phyloP scores from a whole-genome alignment of 176 grass and related monocot genomes.

The Oryza longistaminata region DNA sequence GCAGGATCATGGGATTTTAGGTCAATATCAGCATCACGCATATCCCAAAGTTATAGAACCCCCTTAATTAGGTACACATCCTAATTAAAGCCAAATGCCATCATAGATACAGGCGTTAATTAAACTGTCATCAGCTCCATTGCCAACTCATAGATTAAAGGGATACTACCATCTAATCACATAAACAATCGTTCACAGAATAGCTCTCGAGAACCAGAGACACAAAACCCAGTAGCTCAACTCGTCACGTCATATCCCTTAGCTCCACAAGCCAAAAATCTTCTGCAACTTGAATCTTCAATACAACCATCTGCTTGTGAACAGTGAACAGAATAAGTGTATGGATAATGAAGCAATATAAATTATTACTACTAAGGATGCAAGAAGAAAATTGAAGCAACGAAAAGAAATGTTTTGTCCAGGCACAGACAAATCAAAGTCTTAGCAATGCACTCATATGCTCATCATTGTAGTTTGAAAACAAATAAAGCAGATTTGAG shows the following conservation, averaged over 20 bases:
- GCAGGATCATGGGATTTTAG: not conserved
- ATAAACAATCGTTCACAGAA: not conserved
- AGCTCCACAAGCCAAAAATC: not conserved
- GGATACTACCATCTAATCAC: not conserved
- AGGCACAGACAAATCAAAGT: not conserved
- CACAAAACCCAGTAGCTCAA: not conserved
- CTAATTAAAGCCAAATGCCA: not conserved
- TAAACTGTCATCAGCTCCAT: not conserved
- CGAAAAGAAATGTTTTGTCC: too few species aligned
- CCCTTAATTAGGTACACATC: not conserved
- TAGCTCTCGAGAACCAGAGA: not conserved
- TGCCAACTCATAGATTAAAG: not conserved
- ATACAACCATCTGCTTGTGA: conserved; percentile 21
- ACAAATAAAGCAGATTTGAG: not conserved
- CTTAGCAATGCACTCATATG: not conserved
- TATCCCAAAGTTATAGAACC: not conserved
- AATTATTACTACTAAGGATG: too few species aligned
- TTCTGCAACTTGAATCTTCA: not conserved
- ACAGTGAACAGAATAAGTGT: conserved; percentile 7
- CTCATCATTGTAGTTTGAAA: not conserved
- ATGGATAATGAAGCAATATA: not conserved
- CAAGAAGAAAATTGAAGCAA: too few species aligned
- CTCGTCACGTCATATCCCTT: not conserved
- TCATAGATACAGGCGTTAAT: not conserved
- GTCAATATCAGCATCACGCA: not conserved